Evolutionary conservation across 148 eudicot species (phyloP).

Genomic region (Rhododendron ferrugineum): DNA sequence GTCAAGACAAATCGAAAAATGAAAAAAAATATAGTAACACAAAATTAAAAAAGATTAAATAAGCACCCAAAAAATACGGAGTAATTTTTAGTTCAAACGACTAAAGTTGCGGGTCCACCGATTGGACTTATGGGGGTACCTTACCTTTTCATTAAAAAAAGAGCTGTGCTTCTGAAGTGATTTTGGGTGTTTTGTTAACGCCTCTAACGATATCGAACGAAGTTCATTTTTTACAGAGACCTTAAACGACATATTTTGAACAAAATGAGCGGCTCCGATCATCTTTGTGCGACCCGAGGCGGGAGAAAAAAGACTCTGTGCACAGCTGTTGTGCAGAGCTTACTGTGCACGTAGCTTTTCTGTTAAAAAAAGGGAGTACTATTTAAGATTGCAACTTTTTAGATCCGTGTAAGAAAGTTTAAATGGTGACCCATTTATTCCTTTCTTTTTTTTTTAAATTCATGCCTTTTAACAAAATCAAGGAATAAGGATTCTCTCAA

Average conservation of each 20-base stretch:
- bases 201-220: too few species aligned
- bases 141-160: neutral
- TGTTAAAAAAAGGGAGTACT: neutral
- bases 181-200: too few species aligned
- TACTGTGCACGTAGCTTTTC: too few species aligned
- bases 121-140: neutral
- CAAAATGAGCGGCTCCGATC: too few species aligned
- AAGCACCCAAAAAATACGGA: neutral
- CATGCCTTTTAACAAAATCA: neutral
- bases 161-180: too few species aligned
- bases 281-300: too few species aligned
- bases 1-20: neutral
- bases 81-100: too few species aligned
- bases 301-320: too few species aligned
- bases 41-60: neutral
- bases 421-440: neutral
- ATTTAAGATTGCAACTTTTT: neutral
- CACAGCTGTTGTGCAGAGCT: too few species aligned
- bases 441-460: neutral
- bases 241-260: too few species aligned
- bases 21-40: neutral
- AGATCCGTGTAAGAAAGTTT: neutral
- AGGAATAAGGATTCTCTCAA: neutral
- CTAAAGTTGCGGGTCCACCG: neutral
- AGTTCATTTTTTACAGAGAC: too few species aligned